Conservation (phyloP, 495 filamentous ascomycete species). For the Parathielavia appendiculata region DNA sequence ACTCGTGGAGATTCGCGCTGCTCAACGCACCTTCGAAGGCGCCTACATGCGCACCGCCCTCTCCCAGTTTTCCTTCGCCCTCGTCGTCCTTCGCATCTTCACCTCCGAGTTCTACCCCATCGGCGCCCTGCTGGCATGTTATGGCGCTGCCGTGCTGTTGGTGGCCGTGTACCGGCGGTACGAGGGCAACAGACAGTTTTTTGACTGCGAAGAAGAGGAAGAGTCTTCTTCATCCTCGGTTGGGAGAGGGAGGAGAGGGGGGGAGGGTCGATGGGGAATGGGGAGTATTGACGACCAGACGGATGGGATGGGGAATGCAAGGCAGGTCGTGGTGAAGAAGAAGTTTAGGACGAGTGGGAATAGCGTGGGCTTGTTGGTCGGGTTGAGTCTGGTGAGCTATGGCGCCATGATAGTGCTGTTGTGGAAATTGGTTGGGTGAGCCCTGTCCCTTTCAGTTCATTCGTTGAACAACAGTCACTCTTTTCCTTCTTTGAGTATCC, state of each 20-base stretch:
- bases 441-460: neutral
- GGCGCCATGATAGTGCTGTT: constrained; percentile 72
- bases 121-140: constrained; percentile 85
- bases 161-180: constrained; percentile 77
- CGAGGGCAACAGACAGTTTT: constrained; percentile 91
- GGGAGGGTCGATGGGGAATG: neutral
- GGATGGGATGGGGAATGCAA: neutral
- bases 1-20: constrained; percentile 87
- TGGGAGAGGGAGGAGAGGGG: constrained; percentile 2
- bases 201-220: constrained; percentile 52
- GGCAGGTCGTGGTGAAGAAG: constrained; percentile 32
- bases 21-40: constrained; percentile 94
- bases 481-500: neutral
- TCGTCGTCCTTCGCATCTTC: constrained; percentile 95
- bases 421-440: constrained; percentile 45
- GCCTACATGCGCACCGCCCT: constrained; percentile 94
- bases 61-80: constrained; percentile 87
- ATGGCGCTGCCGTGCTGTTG: constrained; percentile 76
- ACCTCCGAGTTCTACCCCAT: constrained; percentile 91
- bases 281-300: neutral
- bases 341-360: constrained; percentile 89
- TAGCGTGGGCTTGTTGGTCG: constrained; percentile 73
- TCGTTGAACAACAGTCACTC: neutral
- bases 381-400: constrained; percentile 79
- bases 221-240: neutral